These are phyloP conservation scores for Gastrolobium bilobum DNA, from an alignment of 306 rosid genomes.

Conservation along the genomic window DNA sequence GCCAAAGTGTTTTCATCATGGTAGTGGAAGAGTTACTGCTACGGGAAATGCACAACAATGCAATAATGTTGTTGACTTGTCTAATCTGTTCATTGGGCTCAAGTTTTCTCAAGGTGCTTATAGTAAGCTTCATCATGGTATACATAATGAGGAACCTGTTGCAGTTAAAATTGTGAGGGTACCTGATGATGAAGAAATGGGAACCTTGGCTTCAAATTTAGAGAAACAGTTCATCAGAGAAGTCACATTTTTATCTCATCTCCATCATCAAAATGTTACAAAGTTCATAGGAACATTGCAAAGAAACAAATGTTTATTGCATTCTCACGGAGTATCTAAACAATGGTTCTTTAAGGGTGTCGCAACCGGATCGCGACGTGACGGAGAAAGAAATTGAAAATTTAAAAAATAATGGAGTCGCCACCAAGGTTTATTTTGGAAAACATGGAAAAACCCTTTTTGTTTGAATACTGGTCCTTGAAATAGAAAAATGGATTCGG, in stretches of 20 bases:
- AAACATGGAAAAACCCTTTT: too few relatives aligned
- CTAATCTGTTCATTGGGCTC: neutral
- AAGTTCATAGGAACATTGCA: slow-evolving; percentile 1
- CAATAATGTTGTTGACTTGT: neutral
- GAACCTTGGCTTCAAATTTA: neutral
- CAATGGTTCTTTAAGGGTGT: neutral
- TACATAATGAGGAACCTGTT: neutral
- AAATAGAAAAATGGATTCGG: too few relatives aligned
- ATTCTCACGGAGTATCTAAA: slow-evolving; percentile 4
- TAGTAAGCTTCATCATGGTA: neutral
- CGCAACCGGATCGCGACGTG: too few relatives aligned
- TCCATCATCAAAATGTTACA: neutral
- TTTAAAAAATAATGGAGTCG: too few relatives aligned
- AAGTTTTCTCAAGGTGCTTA: neutral
- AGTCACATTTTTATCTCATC: neutral
- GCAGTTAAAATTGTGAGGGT: neutral
- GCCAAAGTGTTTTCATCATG: neutral
- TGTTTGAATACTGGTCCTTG: too few relatives aligned
- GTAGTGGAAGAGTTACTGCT: neutral
- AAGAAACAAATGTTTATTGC: neutral
- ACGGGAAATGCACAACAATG: neutral
- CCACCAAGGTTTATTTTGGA: too few relatives aligned
- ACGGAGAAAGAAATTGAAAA: too few relatives aligned
- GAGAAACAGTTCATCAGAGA: neutral
- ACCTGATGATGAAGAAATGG: neutral